Conservation (phyloP, 1,284 basidiomycete species). For the Jaminaea rosea region DNA sequence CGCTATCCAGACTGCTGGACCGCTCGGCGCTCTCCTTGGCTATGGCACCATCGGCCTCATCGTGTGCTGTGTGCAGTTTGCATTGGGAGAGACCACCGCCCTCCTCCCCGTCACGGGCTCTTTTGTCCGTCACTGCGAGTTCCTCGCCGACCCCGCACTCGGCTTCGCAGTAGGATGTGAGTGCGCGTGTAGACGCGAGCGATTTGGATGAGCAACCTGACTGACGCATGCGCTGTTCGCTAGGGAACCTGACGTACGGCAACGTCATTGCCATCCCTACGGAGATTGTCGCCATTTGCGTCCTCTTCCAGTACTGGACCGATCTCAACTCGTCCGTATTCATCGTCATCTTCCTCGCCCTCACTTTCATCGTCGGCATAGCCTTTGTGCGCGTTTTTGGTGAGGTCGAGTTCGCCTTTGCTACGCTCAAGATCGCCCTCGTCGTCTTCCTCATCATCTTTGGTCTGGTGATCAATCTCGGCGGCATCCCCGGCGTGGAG, state of each 20-base stretch:
- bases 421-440: slow-evolving; percentile 13
- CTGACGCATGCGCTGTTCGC: too few species aligned
- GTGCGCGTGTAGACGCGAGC: too few species aligned
- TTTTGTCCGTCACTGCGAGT: slow-evolving; percentile 68
- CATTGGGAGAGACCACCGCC: slow-evolving; percentile 47
- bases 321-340: slow-evolving; percentile 67
- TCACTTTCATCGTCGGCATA: slow-evolving; percentile 64
- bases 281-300: slow-evolving; percentile 66
- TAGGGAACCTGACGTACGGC: too few species aligned
- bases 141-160: slow-evolving; percentile 69
- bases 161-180: slow-evolving; percentile 56
- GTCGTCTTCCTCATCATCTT: slow-evolving; percentile 28
- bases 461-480: slow-evolving; percentile 30
- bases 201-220: too few species aligned
- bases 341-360: slow-evolving; percentile 60
- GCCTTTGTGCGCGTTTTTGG: slow-evolving; percentile 51
- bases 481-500: slow-evolving; percentile 22
- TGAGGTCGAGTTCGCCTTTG: slow-evolving; percentile 46
- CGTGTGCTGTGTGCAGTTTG: slow-evolving; percentile 25
- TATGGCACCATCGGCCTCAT: slow-evolving; percentile 26
- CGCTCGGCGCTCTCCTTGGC: slow-evolving; percentile 24
- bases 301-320: slow-evolving; percentile 64
- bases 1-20: slow-evolving; percentile 26
- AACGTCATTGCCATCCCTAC: slow-evolving; percentile 63
- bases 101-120: slow-evolving; percentile 59